These are phyloP conservation scores for Trapa bicornis DNA, from an alignment of 345 rosid genomes.

Conservation along the genomic window DNA sequence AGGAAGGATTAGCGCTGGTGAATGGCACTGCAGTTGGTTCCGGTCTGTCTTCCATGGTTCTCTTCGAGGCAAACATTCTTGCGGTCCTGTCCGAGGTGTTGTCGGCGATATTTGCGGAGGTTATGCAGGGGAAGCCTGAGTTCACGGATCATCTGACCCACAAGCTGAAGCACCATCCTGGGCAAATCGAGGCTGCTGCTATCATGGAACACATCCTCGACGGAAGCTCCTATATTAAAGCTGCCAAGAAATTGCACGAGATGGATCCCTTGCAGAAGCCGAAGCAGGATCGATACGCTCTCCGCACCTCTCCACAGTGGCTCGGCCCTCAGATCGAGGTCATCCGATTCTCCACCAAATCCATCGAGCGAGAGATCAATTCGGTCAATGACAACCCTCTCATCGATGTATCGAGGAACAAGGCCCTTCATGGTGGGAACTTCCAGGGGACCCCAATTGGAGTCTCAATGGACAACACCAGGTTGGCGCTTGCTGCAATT, in stretches of 20 bases:
- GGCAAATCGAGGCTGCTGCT: constrained; percentile 54
- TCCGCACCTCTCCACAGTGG: constrained; percentile 49
- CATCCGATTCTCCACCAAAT: constrained; percentile 31
- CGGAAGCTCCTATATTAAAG: constrained; percentile 33
- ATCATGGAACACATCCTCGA: constrained; percentile 43
- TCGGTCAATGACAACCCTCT: constrained; percentile 57
- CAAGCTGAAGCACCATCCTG: constrained; percentile 46
- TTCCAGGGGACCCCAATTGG: constrained; percentile 54
- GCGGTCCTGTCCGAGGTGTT: constrained; percentile 28
- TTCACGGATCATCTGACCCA: constrained; percentile 47
- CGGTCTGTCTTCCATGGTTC: constrained; percentile 49
- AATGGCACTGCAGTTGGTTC: constrained; percentile 70
- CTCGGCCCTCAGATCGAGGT: constrained; percentile 50
- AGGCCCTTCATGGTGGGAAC: constrained; percentile 62
- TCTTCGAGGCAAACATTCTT: constrained; percentile 30
- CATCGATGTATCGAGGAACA: constrained; percentile 57
- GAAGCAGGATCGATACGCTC: constrained; percentile 43
- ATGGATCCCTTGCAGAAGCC: constrained; percentile 42
- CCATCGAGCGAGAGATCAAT: constrained; percentile 43
- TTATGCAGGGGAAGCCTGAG: constrained; percentile 42
- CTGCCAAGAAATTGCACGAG: constrained; percentile 31
- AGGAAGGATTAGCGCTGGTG: constrained; percentile 61
- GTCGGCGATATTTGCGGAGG: constrained; percentile 41
- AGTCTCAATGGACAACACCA: constrained; percentile 41
- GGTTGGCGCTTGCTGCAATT: constrained; percentile 34